Evolutionary conservation across 2,329 filamentous ascomycete genomes (phyloP).

Genomic region (Penicillium frequentans): DNA sequence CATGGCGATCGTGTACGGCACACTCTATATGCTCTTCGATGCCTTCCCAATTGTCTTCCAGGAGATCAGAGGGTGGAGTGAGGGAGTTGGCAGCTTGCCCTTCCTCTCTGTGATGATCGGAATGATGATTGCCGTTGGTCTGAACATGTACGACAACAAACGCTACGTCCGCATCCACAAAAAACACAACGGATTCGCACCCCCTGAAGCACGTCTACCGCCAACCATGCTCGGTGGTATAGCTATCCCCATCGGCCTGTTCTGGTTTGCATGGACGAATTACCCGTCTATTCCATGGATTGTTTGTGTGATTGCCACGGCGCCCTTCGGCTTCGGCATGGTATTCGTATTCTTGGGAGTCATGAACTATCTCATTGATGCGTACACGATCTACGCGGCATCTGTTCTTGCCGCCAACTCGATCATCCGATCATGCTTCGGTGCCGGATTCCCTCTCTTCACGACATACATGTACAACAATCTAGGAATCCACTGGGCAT

Average conservation of each 20-base stretch:
- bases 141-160: constrained; percentile 13
- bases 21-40: constrained; percentile 50
- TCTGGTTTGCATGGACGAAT: constrained; percentile 60
- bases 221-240: constrained; percentile 48
- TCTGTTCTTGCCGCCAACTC: constrained; percentile 41
- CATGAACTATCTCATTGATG: constrained; percentile 40
- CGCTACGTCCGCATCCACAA: constrained; percentile 11
- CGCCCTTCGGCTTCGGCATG: constrained; percentile 37
- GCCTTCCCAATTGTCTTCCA: constrained; percentile 51
- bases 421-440: constrained; percentile 44
- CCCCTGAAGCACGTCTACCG: constrained; percentile 56
- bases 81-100: constrained; percentile 17
- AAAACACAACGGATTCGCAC: constrained; percentile 48
- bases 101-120: constrained; percentile 14
- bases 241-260: constrained; percentile 53
- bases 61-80: constrained; percentile 41
- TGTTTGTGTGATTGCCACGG: constrained; percentile 29
- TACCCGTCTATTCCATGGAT: constrained; percentile 37
- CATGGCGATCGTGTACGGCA: constrained; percentile 48
- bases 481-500: constrained; percentile 47
- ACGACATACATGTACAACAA: constrained; percentile 40
- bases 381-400: constrained; percentile 39
- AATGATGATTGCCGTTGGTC: constrained; percentile 10
- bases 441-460: constrained; percentile 45
- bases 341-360: constrained; percentile 34